phyloP scores from a whole-genome alignment of 306 rosid genomes.

The Rosa persica region DNA sequence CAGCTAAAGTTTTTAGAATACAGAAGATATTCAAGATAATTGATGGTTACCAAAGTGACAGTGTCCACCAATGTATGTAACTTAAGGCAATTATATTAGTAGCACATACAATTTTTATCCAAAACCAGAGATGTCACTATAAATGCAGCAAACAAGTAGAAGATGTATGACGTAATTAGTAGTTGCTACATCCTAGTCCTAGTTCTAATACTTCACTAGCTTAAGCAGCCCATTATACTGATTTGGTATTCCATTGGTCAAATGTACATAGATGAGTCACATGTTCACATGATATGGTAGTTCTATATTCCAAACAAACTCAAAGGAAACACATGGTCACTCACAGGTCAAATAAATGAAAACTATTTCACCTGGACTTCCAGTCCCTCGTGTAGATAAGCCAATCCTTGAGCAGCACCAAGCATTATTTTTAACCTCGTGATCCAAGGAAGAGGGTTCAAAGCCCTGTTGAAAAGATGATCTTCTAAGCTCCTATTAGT shows the following conservation, averaged over 20 bases:
- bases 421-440: conserved; percentile 79
- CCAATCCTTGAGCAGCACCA: conserved; percentile 85
- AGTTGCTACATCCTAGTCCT: neutral
- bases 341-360: conserved; percentile 1
- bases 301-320: neutral
- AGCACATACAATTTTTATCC: neutral
- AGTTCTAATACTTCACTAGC: neutral
- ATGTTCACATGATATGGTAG: neutral
- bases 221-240: neutral
- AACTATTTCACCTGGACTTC: conserved; percentile 60
- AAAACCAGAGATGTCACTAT: neutral
- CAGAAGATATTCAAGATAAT: neutral
- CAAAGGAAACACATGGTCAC: neutral
- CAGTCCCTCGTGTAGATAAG: conserved; percentile 72
- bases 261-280: neutral
- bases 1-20: neutral
- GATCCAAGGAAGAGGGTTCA: conserved; percentile 62
- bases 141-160: neutral
- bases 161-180: neutral
- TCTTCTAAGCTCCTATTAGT: conserved; percentile 81
- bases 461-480: conserved; percentile 66
- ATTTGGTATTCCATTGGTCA: neutral
- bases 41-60: neutral
- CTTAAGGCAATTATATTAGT: neutral
- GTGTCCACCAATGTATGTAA: neutral